Percentiles rank a stretch among this genome's conserved stretches.
Evolutionary conservation across 768 basidiomycete species (phyloP).

Genomic region (Mycena venus): DNA sequence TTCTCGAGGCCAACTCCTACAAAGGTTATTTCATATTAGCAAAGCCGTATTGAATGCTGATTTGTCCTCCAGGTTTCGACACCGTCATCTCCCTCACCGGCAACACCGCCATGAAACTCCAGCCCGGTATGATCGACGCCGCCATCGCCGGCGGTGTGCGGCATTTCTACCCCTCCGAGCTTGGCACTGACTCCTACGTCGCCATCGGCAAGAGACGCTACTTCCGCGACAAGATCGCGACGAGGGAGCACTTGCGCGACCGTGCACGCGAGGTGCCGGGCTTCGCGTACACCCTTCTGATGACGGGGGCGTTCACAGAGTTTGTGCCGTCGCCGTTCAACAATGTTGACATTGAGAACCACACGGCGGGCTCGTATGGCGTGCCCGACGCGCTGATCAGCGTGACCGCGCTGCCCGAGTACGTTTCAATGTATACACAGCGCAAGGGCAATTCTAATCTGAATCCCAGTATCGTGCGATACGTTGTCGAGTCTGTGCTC

Average conservation of each 20-base stretch:
- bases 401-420: constrained; percentile 6
- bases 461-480: background rate
- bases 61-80: background rate
- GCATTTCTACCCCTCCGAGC: background rate
- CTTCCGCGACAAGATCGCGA: background rate
- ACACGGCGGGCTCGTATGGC: constrained; percentile 10
- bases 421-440: background rate
- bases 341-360: background rate
- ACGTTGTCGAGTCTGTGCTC: background rate
- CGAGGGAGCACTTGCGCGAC: background rate
- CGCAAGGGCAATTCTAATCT: too few species aligned
- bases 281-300: background rate
- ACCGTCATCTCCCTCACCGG: background rate
- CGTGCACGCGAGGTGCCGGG: constrained; percentile 3
- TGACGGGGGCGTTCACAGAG: constrained; percentile 10
- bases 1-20: constrained; percentile 7
- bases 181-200: background rate
- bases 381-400: background rate
- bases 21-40: background rate
- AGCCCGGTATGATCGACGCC: constrained; percentile 11
- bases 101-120: constrained; percentile 1
- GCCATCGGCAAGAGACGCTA: background rate
- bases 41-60: too few species aligned
- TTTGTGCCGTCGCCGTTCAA: background rate
- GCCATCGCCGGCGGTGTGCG: constrained; percentile 8